Evolutionary conservation across 1,139 yeast genomes (phyloP).

Genomic region (Suhomyces terraborum): DNA sequence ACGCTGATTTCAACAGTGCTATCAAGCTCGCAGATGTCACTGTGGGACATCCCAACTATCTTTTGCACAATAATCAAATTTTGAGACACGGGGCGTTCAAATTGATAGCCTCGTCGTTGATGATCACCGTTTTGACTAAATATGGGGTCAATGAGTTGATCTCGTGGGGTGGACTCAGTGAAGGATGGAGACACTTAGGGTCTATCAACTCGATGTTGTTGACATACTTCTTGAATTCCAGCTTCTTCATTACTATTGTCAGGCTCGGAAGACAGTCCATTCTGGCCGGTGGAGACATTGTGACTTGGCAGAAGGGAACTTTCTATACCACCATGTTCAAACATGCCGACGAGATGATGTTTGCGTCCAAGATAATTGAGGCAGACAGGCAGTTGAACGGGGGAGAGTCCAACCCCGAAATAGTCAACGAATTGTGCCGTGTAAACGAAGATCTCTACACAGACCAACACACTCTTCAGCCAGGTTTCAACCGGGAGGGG

Average conservation of each 20-base stretch:
- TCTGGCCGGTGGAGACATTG: slow-evolving; percentile 54
- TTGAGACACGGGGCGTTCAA: slow-evolving; percentile 33
- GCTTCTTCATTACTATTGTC: slow-evolving; percentile 62
- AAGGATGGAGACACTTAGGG: slow-evolving; percentile 45
- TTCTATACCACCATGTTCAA: slow-evolving; percentile 65
- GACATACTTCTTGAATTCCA: slow-evolving; percentile 63
- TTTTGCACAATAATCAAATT: slow-evolving; percentile 31
- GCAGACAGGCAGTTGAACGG: slow-evolving; percentile 57
- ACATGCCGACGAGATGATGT: slow-evolving; percentile 68
- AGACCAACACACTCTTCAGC: slow-evolving; percentile 32
- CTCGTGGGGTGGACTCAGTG: slow-evolving; percentile 36
- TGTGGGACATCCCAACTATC: slow-evolving; percentile 57
- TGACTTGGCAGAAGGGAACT: slow-evolving; percentile 68
- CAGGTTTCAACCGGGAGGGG: slow-evolving; percentile 42
- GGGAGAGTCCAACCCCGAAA: slow-evolving; percentile 37
- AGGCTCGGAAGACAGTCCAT: slow-evolving; percentile 53
- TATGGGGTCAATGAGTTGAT: slow-evolving; percentile 40
- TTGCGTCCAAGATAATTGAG: slow-evolving; percentile 66
- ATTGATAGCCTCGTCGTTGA: slow-evolving; percentile 36
- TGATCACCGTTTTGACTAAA: slow-evolving; percentile 41
- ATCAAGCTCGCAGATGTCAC: slow-evolving; percentile 61
- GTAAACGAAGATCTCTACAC: slow-evolving; percentile 27
- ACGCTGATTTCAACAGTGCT: slow-evolving; percentile 61
- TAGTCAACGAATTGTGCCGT: slow-evolving; percentile 45
- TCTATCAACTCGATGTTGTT: slow-evolving; percentile 63